These are phyloP conservation scores for Lentinula sp. DNA, from an alignment of 768 basidiomycete species.

Conservation along the genomic window DNA sequence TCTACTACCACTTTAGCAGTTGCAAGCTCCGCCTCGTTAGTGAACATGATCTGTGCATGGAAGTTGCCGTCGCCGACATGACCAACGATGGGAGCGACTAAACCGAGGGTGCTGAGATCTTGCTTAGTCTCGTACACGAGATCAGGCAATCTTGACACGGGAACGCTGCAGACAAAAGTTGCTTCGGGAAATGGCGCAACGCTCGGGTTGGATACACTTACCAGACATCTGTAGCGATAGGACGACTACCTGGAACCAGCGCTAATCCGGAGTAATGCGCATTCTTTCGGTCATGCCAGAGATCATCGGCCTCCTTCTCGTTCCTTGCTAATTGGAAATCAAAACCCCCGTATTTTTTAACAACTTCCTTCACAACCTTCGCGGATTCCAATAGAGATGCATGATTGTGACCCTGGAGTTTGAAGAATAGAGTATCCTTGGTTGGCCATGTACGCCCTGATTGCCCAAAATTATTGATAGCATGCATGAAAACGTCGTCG, in stretches of 20 bases:
- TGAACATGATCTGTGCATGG: constrained; percentile 49
- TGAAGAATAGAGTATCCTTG: constrained; percentile 76
- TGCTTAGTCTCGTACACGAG: constrained; percentile 65
- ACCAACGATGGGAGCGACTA: constrained; percentile 64
- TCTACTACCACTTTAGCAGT: constrained; percentile 40
- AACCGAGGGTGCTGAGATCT: constrained; percentile 51
- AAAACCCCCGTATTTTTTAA: constrained; percentile 59
- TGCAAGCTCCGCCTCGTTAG: constrained; percentile 44
- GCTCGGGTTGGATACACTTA: constrained; percentile 14
- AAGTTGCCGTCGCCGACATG: constrained; percentile 70
- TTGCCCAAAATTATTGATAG: constrained; percentile 50
- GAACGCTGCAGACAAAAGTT: constrained; percentile 34
- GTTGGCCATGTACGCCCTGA: constrained; percentile 53
- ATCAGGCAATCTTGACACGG: constrained; percentile 58
- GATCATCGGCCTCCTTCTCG: constrained; percentile 56
- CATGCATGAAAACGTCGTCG: constrained; percentile 64
- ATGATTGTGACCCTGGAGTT: constrained; percentile 70
- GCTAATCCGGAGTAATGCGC: constrained; percentile 53
- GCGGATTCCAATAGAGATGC: constrained; percentile 58
- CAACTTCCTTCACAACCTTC: constrained; percentile 48
- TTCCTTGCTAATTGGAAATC: constrained; percentile 60
- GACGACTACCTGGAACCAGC: constrained; percentile 47
- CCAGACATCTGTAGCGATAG: constrained; percentile 78
- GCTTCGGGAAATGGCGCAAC: background rate
- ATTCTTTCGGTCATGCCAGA: constrained; percentile 77